Conservation (phyloP, 129 eudicot genomes). For the Logfia minima region DNA sequence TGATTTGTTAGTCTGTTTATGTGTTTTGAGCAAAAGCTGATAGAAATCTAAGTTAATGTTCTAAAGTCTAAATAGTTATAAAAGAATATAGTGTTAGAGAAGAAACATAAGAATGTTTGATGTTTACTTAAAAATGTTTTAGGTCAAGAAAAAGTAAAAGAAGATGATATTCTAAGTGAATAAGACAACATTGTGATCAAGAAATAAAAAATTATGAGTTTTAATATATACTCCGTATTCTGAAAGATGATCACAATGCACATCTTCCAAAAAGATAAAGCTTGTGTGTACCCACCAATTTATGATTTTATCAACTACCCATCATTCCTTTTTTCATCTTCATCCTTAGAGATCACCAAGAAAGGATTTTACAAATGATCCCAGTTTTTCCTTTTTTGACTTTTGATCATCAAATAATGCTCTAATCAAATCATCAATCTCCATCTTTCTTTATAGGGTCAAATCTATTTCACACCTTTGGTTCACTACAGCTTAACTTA, state of each 20-base stretch:
- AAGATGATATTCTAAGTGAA: background rate
- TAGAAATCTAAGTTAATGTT: background rate
- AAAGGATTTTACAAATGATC: slow-evolving; percentile 3
- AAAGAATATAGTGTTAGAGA: background rate
- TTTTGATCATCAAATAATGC: slow-evolving; percentile 27
- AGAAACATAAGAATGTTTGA: background rate
- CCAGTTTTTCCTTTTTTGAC: slow-evolving; percentile 16
- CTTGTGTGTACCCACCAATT: slow-evolving; percentile 24
- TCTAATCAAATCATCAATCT: slow-evolving; percentile 30
- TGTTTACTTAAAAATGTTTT: background rate
- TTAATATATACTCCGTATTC: background rate
- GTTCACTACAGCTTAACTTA: slow-evolving; percentile 18
- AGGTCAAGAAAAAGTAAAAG: background rate
- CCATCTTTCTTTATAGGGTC: slow-evolving; percentile 18
- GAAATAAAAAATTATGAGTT: background rate
- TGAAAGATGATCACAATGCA: slow-evolving; percentile 22
- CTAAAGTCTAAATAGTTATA: background rate
- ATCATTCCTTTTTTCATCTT: slow-evolving; percentile 6
- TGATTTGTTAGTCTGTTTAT: background rate
- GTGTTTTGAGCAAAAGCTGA: background rate
- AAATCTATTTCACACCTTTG: slow-evolving; percentile 15
- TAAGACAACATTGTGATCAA: background rate
- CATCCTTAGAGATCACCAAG: slow-evolving; percentile 21
- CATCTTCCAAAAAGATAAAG: slow-evolving; percentile 30
- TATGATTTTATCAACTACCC: slow-evolving; percentile 15